Percentiles rank a stretch among this genome's conserved stretches.
phyloP scores from a whole-genome alignment of 2,329 filamentous ascomycete species.

The Ceratocystis lukuohia region DNA sequence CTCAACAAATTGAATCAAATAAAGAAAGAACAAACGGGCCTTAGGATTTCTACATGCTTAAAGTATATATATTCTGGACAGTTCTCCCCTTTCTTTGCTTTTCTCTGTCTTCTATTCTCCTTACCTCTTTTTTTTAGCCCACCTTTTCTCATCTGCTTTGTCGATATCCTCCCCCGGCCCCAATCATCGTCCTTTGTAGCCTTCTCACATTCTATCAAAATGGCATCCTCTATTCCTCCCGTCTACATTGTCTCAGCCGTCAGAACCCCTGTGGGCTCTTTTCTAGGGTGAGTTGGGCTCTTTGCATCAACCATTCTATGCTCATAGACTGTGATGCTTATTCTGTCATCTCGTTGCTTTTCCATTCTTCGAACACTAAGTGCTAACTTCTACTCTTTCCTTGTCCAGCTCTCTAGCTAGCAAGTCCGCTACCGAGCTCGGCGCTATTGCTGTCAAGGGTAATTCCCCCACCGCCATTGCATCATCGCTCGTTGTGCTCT shows the following conservation, averaged over 20 bases:
- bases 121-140: constrained; percentile 16
- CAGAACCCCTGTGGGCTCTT: constrained; percentile 84
- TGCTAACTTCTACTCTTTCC: not conserved
- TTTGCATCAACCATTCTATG: not conserved
- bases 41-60: not conserved
- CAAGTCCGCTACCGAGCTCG: constrained; percentile 73
- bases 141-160: constrained; percentile 12
- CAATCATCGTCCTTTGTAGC: not conserved
- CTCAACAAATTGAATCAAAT: constrained; percentile 14
- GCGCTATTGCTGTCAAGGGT: constrained; percentile 88
- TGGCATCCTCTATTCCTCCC: constrained; percentile 46
- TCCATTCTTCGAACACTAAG: not conserved
- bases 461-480: not conserved
- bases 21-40: not conserved
- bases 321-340: not conserved
- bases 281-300: constrained; percentile 58
- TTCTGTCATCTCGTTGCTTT: not conserved
- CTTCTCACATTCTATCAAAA: constrained; percentile 10
- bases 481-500: constrained; percentile 3
- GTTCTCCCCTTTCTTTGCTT: constrained; percentile 17
- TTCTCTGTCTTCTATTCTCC: constrained; percentile 17
- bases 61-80: constrained; percentile 14
- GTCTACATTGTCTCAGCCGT: constrained; percentile 93
- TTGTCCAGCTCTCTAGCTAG: constrained; percentile 67
- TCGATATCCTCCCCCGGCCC: constrained; percentile 13